These are phyloP conservation scores for Ciborinia camelliae DNA, from an alignment of 2,329 filamentous ascomycete genomes.

Conservation along the genomic window DNA sequence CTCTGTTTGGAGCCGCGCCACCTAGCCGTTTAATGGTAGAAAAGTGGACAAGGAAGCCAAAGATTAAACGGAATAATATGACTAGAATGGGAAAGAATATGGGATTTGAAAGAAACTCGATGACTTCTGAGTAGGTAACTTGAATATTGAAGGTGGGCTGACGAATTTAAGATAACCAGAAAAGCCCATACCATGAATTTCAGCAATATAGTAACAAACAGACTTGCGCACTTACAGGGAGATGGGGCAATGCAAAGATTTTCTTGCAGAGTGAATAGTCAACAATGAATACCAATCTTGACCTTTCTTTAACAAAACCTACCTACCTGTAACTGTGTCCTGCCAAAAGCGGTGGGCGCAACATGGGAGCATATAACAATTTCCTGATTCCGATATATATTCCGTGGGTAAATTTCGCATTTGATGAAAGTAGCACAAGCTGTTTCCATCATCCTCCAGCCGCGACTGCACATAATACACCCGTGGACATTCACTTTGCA, in stretches of 20 bases:
- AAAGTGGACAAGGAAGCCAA: neutral
- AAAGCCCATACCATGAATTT: neutral
- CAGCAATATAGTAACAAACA: neutral
- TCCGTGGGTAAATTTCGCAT: neutral
- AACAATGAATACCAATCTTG: neutral
- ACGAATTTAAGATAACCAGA: neutral
- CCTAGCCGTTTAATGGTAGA: neutral
- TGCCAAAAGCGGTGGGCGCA: neutral
- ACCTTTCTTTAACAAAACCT: neutral
- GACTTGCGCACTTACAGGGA: neutral
- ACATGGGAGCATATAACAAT: neutral
- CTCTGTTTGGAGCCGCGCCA: neutral
- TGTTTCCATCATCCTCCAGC: conserved; percentile 6
- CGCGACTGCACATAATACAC: neutral
- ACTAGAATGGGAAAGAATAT: neutral
- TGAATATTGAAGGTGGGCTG: neutral
- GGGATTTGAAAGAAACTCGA: neutral
- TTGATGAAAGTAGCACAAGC: neutral
- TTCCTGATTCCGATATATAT: neutral
- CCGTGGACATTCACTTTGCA: conserved; percentile 8
- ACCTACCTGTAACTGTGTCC: neutral
- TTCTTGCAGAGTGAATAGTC: neutral
- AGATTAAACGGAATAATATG: neutral
- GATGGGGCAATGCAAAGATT: conserved; percentile 2
- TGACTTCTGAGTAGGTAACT: neutral